Base-by-base conservation (phyloP, 768 basidiomycete species). In the Termitomyces sp. region DNA sequence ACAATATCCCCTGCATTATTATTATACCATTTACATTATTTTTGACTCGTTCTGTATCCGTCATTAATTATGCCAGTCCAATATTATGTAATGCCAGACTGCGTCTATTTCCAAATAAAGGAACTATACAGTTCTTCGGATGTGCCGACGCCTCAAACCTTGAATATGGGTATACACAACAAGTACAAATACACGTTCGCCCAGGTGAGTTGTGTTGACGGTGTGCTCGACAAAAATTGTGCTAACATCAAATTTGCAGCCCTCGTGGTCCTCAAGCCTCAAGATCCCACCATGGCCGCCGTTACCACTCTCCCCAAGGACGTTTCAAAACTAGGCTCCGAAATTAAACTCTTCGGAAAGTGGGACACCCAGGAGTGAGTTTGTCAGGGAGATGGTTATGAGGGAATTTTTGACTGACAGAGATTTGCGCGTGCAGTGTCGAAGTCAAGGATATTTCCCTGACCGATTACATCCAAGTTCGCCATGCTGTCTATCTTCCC, bases 401-500 rank as follows among this genome's bases (percentile, higher is more conserved):
- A 30, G 30, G 15, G 3, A 12, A 9, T 38, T 28, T 47, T 45
- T 41, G 51, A 49, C 30, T 57, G 10, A 54, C 42, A 11, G 43
- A 32, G 26, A 41, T 37, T 24, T 44, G 4, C 30, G 6, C 51
- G 44, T 60, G 41, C 64, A 96, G 94, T 72, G 90, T 98, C 66
- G 96, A 98, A 74, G 94, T 98, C 70, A 97, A 97, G 79, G 97
- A 99, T 69, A 98, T 99, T 74, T 99, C 97, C 64, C 76, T 99
- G 66, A 90, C 91, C 56, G 97, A 99, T 76, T 98, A 99, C 86
- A 97, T 99, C 75, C 95, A 98, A 81, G 88, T 96, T 75, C 92
- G 92, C 70, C 92, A 97, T 72, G 88, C 94, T 50, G 96, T 98
- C 70, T 98, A 93, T 78, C 76, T 97, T 55, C 96, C 96, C 58